A percentile compares a stretch with the other conserved stretches of the same genome.
Conservation (phyloP, 2,329 filamentous ascomycete species). For the Ramichloridium luteum region DNA sequence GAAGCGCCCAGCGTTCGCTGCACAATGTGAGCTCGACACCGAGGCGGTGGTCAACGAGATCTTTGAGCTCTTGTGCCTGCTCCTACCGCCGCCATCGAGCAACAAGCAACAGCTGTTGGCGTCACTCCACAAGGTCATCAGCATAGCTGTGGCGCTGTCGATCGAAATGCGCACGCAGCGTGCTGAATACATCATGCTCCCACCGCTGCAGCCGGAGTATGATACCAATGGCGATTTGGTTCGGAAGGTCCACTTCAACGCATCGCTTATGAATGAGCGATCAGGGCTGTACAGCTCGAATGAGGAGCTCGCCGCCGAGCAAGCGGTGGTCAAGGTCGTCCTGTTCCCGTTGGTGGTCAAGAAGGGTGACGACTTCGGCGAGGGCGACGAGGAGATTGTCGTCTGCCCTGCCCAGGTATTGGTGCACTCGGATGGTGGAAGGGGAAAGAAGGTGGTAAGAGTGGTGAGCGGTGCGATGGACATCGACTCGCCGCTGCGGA, state of each 20-base stretch:
- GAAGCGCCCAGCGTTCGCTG: conserved; percentile 63
- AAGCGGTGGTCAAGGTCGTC: conserved; percentile 75
- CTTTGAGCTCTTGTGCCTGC: conserved; percentile 66
- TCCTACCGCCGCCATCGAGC: conserved; percentile 66
- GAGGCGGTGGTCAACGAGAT: conserved; percentile 92
- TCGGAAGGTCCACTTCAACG: conserved; percentile 82
- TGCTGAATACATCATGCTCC: conserved; percentile 97
- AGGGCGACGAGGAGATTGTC: conserved; percentile 87
- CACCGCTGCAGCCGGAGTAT: conserved; percentile 86
- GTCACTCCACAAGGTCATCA: conserved; percentile 77
- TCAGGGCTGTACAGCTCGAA: conserved; percentile 59
- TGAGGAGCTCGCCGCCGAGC: conserved; percentile 64
- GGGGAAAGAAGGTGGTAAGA: conserved; percentile 36
- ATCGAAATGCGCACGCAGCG: conserved; percentile 96
- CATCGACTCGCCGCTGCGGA: conserved; percentile 24
- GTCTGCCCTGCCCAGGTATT: conserved; percentile 92
- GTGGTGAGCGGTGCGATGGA: conserved; percentile 40
- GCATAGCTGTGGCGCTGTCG: conserved; percentile 76
- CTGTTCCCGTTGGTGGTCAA: conserved; percentile 95
- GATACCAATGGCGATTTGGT: conserved; percentile 83
- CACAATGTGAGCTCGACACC: conserved; percentile 77
- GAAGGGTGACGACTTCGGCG: conserved; percentile 77
- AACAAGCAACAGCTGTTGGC: conserved; percentile 69
- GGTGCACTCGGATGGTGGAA: conserved; percentile 36
- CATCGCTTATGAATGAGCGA: conserved; percentile 87